A percentile compares a stretch with the other conserved stretches of the same genome.
Conservation (phyloP, 352 stramenopile genomes). For the Globisporangium mamillatum region DNA sequence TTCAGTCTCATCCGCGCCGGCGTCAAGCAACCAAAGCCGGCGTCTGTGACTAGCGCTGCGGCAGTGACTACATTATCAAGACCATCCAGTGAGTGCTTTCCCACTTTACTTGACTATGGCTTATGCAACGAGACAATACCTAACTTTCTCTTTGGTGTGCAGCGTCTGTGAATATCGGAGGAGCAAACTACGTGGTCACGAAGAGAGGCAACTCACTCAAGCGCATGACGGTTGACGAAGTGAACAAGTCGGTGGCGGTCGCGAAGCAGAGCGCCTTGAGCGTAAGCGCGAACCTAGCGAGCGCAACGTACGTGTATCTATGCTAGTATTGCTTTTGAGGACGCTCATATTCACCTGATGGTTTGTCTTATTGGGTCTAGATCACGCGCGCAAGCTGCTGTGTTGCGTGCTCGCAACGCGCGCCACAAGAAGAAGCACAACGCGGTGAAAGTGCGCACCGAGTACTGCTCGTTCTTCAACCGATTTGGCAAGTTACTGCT, state of each 20-base stretch:
- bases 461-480: conserved; percentile 84
- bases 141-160: conserved; percentile 2
- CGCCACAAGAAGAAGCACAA: conserved; percentile 34
- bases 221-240: conserved; percentile 29
- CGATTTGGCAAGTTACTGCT: conserved; percentile 58
- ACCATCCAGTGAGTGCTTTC: conserved; percentile 3
- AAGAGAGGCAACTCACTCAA: conserved; percentile 43
- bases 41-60: neutral
- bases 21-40: conserved; percentile 32
- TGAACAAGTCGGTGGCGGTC: conserved; percentile 14
- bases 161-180: conserved; percentile 47
- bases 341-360: neutral
- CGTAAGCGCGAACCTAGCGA: conserved; percentile 16
- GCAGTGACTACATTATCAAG: neutral
- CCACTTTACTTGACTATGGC: neutral
- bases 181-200: conserved; percentile 42
- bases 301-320: conserved; percentile 28
- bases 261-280: conserved; percentile 8
- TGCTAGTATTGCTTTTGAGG: neutral
- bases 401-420: conserved; percentile 45
- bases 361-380: neutral
- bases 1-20: conserved; percentile 68
- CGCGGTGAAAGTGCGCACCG: conserved; percentile 40
- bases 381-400: conserved; percentile 45
- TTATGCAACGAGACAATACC: no score